phyloP scores from a whole-genome alignment of 2,329 filamentous ascomycete species.

The Phialophora verrucosa region DNA sequence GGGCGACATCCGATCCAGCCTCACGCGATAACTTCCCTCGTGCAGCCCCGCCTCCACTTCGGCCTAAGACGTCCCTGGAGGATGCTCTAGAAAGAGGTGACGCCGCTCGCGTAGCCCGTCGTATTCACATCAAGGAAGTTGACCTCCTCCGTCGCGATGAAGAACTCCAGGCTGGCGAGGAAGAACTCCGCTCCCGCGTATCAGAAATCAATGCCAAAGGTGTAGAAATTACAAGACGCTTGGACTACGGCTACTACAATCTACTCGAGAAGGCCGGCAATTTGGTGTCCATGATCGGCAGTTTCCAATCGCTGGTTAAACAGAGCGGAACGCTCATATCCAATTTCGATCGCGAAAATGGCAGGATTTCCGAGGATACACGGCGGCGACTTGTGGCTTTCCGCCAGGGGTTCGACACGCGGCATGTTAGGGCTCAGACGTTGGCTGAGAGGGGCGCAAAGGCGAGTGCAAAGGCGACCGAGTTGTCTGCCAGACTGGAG shows the following conservation, averaged over 20 bases:
- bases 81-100: slow-evolving; percentile 30
- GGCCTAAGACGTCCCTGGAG: slow-evolving; percentile 31
- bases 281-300: slow-evolving; percentile 49
- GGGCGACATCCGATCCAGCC: slow-evolving; percentile 24
- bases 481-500: slow-evolving; percentile 48
- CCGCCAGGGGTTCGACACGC: slow-evolving; percentile 46
- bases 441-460: slow-evolving; percentile 50
- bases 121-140: slow-evolving; percentile 29
- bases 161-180: slow-evolving; percentile 34
- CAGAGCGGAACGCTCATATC: slow-evolving; percentile 46
- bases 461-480: slow-evolving; percentile 45
- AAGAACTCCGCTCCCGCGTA: slow-evolving; percentile 34
- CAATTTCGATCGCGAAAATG: slow-evolving; percentile 48
- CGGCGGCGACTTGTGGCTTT: slow-evolving; percentile 48
- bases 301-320: slow-evolving; percentile 50
- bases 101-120: slow-evolving; percentile 26
- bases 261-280: slow-evolving; percentile 52
- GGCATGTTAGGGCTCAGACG: slow-evolving; percentile 45
- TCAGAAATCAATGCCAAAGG: slow-evolving; percentile 31
- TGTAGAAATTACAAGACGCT: slow-evolving; percentile 52
- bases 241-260: slow-evolving; percentile 57
- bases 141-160: slow-evolving; percentile 25
- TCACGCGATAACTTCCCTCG: slow-evolving; percentile 11
- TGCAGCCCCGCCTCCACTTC: slow-evolving; percentile 16
- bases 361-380: slow-evolving; percentile 46